Evolutionary conservation across 345 rosid species (phyloP).

Genomic region (Aurinia saxatilis): DNA sequence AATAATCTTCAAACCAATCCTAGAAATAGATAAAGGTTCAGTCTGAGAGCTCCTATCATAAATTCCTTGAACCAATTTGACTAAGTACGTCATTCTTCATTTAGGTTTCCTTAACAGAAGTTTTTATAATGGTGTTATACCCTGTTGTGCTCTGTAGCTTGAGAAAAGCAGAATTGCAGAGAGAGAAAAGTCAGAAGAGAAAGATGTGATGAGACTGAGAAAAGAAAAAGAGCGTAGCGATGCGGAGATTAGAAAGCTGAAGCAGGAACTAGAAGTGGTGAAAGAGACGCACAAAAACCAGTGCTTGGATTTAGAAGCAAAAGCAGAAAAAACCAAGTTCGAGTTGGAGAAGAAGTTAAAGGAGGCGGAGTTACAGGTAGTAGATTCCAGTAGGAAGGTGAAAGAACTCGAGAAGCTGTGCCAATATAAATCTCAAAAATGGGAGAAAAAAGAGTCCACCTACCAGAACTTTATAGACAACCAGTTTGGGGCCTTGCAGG

Average conservation of each 20-base stretch:
- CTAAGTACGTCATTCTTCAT: slow-evolving; percentile 1
- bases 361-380: slow-evolving; percentile 46
- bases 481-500: slow-evolving; percentile 63
- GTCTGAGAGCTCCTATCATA: background rate
- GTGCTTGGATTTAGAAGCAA: slow-evolving; percentile 45
- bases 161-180: slow-evolving; percentile 67
- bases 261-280: slow-evolving; percentile 48
- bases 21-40: background rate
- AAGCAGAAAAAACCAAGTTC: slow-evolving; percentile 42
- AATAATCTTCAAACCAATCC: background rate
- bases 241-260: slow-evolving; percentile 53
- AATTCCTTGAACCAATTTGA: background rate
- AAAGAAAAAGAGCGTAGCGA: slow-evolving; percentile 50
- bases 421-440: slow-evolving; percentile 55
- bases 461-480: slow-evolving; percentile 48
- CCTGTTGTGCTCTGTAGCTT: slow-evolving; percentile 37
- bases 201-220: slow-evolving; percentile 41
- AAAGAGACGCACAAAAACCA: slow-evolving; percentile 50
- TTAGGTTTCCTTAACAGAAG: background rate
- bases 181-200: slow-evolving; percentile 59
- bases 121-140: background rate
- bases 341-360: slow-evolving; percentile 54
- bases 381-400: slow-evolving; percentile 51
- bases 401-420: slow-evolving; percentile 69
- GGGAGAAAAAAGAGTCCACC: slow-evolving; percentile 60